Base-by-base conservation (phyloP, 192 early-diverging fungal species). In the Coemansia sp. region DNA sequence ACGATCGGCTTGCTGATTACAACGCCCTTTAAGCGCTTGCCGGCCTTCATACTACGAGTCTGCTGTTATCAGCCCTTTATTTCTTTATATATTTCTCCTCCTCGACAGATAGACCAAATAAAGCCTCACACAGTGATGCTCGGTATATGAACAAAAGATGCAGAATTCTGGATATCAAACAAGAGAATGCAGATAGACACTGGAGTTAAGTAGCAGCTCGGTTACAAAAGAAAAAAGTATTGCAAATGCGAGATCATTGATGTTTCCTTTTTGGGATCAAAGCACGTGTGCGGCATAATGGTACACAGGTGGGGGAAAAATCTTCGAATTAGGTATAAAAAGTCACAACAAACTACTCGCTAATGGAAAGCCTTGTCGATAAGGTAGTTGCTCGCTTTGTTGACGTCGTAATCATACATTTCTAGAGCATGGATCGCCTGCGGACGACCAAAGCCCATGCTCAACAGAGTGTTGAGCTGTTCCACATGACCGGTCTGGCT, bases 1-100 rank as follows among this genome's bases (percentile, higher is more conserved):
- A 95, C 85, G 49, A 98, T 89, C 7, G 96, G 92, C 61, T 85
- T 85, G 58, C 88, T 83, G 6, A 91, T 73, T 18, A 85, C 82
- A 22, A 89, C 76, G 33, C 90, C 90, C 81, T 91, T 75, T 58
- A 81, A 56, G 20, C 78, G 78, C 63, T 81, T 81, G 7, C 78
- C 72, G 5, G 69, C 22, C 64, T 81, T 81, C 78, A 81, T 81
- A 1, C 51, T 45, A 7, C 42, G 42, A 45, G 20, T 52, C 20
- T 52, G 51, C 5, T 52, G 18, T 22, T 52, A 52, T 10, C 51
- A n/a, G n/a, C n/a, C n/a, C n/a, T n/a, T n/a, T n/a, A n/a, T n/a
- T n/a, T n/a, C n/a, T n/a, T n/a, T 45, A 14, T 45, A 45, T 45
- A 11, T 45, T 11, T 45, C 16, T 36, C 4, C 5, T 36, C 8